These are phyloP conservation scores for Agaricus subrufescens DNA, from an alignment of 768 basidiomycete species.

Conservation along the genomic window DNA sequence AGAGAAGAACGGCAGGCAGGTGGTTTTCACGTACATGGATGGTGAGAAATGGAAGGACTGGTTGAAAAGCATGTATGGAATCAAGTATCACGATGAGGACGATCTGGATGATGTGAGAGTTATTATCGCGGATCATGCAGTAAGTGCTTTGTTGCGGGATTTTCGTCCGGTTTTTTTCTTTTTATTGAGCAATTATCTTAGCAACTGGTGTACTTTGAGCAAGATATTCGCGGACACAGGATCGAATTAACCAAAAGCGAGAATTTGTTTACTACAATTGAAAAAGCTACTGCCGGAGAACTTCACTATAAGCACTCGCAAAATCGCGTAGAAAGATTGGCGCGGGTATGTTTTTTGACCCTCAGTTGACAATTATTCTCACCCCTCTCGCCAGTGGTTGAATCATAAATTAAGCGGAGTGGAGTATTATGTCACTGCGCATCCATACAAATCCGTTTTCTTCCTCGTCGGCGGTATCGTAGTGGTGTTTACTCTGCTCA, in stretches of 20 bases:
- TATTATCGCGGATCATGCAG: constrained; percentile 80
- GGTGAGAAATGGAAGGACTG: constrained; percentile 77
- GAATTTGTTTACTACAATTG: constrained; percentile 65
- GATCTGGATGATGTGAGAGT: constrained; percentile 40
- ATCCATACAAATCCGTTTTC: constrained; percentile 29
- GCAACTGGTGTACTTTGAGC: constrained; percentile 75
- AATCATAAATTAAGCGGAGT: constrained; percentile 34
- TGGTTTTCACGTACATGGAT: constrained; percentile 92
- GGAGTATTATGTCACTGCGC: constrained; percentile 30
- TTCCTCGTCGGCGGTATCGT: constrained; percentile 23
- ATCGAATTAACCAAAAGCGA: constrained; percentile 50
- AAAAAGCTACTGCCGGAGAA: constrained; percentile 52
- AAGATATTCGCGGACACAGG: constrained; percentile 47
- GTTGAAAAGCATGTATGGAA: constrained; percentile 90
- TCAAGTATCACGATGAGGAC: constrained; percentile 27
- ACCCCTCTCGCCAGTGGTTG: constrained; percentile 26
- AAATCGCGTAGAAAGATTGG: constrained; percentile 61
- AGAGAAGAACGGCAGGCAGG: constrained; percentile 41
- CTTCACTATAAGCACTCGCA: constrained; percentile 60
- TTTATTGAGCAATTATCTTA: constrained; percentile 20
- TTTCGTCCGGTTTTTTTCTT: not conserved
- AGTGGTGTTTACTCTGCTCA: constrained; percentile 23
- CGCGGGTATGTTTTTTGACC: constrained; percentile 40
- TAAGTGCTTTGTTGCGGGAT: constrained; percentile 27
- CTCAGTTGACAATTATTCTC: not conserved